These are phyloP conservation scores for Rhynchosporium agropyri DNA, from an alignment of 2,329 filamentous ascomycete genomes.

Conservation along the genomic window DNA sequence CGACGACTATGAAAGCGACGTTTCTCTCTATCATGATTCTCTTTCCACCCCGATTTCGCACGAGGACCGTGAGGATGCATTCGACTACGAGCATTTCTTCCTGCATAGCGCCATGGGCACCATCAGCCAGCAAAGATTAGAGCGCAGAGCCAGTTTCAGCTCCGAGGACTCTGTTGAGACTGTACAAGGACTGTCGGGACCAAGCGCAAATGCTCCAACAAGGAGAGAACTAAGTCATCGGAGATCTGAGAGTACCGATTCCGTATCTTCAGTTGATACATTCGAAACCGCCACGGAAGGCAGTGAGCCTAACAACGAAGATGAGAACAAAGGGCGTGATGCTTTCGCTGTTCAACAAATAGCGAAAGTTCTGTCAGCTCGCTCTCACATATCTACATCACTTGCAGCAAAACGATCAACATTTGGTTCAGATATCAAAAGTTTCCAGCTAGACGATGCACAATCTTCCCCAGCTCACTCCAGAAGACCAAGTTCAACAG, in stretches of 20 bases:
- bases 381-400: constrained; percentile 23
- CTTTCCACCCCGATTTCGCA: constrained; percentile 69
- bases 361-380: constrained; percentile 12
- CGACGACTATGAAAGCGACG: constrained; percentile 58
- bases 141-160: constrained; percentile 52
- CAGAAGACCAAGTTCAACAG: constrained; percentile 28
- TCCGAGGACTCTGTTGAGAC: constrained; percentile 66
- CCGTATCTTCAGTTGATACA: constrained; percentile 60
- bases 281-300: constrained; percentile 67
- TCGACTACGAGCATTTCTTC: constrained; percentile 96
- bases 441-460: constrained; percentile 20
- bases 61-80: constrained; percentile 91
- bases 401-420: constrained; percentile 36
- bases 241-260: constrained; percentile 60
- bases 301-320: constrained; percentile 41
- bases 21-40: constrained; percentile 65
- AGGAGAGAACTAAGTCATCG: constrained; percentile 43
- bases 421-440: constrained; percentile 32
- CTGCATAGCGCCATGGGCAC: constrained; percentile 88
- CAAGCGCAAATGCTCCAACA: constrained; percentile 28
- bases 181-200: constrained; percentile 51
- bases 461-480: constrained; percentile 18
- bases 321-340: constrained; percentile 46
- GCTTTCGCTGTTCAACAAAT: constrained; percentile 45
- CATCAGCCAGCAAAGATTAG: constrained; percentile 59